Base-by-base conservation (phyloP, 1,284 basidiomycete genomes). In the Macrocystidia cucumis region DNA sequence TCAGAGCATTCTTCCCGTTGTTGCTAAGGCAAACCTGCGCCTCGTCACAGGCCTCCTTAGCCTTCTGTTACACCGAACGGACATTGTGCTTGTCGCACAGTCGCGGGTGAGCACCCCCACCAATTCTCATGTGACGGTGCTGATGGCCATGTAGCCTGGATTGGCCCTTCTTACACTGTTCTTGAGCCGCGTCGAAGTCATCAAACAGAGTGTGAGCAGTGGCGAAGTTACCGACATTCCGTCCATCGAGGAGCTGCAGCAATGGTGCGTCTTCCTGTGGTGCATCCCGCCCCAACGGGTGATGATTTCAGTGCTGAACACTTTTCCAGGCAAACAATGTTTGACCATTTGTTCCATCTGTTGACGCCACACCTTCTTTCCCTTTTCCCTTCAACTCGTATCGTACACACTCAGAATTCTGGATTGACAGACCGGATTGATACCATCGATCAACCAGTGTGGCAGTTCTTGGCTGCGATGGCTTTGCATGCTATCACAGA, bases 111-210 rank as follows among this genome's bases (percentile, higher is more conserved):
- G 80, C 28, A 25, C 21, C 36, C 24, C 32, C 14, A 29, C 31
- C 12, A 16, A n/a, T 5, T 20, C 7, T 17, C 4, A 28, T 12
- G 4, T 28, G 26, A 11, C 20, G 13, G 19, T 8, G 18, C 5
- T 35, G 5, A 16, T 33, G 9, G 18, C 12, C 17, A 8, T 21
- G 5, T 49, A 96, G 81, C 91, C 96, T 35, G 96, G 95, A 21
- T 69, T 98, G 18, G 91, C 92, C 5, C 72, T 98, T 35, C 69
- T 98, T 43, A 98, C 93, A 0, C 72, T 96, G 33, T 85, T 98
- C 56, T 66, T 98, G 39, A 93, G 88, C 42, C 80, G 91, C 28
- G 93, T 92, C 8, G 91, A 95, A 57, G 75, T 88, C 17, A 78
- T 98, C 47, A 88, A 90, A 52, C 86, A 93, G 50, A 72, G 65